phyloP scores from a whole-genome alignment of 192 early-diverging fungal species.

The Gonapodya sp. region DNA sequence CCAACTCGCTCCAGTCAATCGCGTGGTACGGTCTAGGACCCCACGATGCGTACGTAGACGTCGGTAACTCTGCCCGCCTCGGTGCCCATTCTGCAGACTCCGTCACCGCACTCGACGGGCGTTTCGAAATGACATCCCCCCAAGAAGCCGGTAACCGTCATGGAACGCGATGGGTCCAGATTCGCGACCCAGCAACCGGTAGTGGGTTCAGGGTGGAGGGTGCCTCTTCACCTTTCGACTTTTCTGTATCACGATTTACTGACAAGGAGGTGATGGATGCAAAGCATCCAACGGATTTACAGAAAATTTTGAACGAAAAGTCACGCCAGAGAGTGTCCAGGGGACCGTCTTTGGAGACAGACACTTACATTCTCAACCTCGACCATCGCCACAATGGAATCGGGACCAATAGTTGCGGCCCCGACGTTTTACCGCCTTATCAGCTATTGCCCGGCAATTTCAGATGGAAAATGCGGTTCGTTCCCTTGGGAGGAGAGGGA shows the following conservation, averaged over 20 bases:
- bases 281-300: background rate
- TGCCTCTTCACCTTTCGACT: background rate
- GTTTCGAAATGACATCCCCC: background rate
- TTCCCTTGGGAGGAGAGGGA: background rate
- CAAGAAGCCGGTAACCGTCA: background rate
- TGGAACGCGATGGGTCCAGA: background rate
- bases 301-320: background rate
- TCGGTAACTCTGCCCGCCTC: background rate
- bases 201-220: background rate
- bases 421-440: background rate
- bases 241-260: background rate
- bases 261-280: background rate
- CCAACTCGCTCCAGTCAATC: background rate
- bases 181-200: background rate
- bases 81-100: background rate
- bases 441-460: background rate
- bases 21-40: slow-evolving; percentile 6
- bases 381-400: background rate
- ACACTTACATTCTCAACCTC: background rate
- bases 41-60: background rate
- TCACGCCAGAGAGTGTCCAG: too few species aligned
- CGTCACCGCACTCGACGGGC: background rate
- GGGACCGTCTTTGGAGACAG: too few species aligned
- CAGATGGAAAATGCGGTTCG: background rate
- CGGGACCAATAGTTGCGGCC: background rate